phyloP scores from a whole-genome alignment of 176 grass and related monocot species.

The Typha latifolia region DNA sequence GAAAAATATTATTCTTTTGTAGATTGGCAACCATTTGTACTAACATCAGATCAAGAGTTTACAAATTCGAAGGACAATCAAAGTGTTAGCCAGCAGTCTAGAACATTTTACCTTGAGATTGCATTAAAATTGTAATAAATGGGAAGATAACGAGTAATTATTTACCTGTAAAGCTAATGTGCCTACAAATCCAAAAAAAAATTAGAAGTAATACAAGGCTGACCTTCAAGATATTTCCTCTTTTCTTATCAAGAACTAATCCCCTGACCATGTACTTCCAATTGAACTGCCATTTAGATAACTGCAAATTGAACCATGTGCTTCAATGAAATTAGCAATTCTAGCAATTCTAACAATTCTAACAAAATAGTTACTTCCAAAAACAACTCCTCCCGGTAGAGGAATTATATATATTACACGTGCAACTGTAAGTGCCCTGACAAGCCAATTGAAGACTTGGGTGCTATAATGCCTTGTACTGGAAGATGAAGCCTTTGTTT shows the following conservation, averaged over 20 bases:
- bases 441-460: too few species aligned
- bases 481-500: too few species aligned
- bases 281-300: constrained; percentile 85
- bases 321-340: neutral
- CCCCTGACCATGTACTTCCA: constrained; percentile 99
- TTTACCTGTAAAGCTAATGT: neutral
- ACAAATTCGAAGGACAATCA: too few species aligned
- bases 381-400: too few species aligned
- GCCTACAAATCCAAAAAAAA: neutral
- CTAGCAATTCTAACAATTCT: neutral
- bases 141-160: too few species aligned
- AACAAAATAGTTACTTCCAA: neutral
- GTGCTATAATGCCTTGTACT: too few species aligned
- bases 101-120: neutral
- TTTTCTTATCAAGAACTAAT: constrained; percentile 95
- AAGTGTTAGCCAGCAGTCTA: too few species aligned
- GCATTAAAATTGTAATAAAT: neutral
- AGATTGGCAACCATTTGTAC: too few species aligned
- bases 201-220: neutral
- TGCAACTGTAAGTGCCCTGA: too few species aligned
- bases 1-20: too few species aligned
- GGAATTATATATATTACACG: too few species aligned
- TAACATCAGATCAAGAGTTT: too few species aligned
- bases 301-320: constrained; percentile 44
- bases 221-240: constrained; percentile 99